Base-by-base conservation (phyloP, 2,329 filamentous ascomycete species). In the Beauveria sp. region DNA sequence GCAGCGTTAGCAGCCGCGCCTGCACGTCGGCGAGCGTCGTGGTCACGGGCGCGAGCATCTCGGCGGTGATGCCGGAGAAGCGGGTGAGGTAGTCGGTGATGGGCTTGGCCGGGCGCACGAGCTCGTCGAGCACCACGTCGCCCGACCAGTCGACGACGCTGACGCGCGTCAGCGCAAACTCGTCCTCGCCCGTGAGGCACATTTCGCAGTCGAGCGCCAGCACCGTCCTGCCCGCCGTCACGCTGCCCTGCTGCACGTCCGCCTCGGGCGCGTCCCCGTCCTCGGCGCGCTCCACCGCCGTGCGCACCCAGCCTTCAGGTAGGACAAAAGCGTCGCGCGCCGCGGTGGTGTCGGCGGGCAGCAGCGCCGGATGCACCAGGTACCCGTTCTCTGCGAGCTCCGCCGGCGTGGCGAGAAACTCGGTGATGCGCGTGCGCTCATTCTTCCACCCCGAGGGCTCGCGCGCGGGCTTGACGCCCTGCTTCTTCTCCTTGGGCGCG, bases 131-230 rank as follows among this genome's bases (percentile, higher is more conserved):
- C 18, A 96, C 80, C 10, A 90, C 83, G 40, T 85, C 84, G 54
- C 92, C 92, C 66, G 92, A 85, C 93, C 94, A 99, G 63, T 86
- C 79, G 8, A 99, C 79, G 44, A 97, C 74, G 71, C 92, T 97
- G 71, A 97, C 88, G 61, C 94, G 86, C 2, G 94, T 96, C 48
- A 99, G 84, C 41, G 92, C 91, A 64, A 89, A 91, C 65, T 90
- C 84, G 53, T 86, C 86, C 63, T 88, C 85, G 63, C 87, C 89
- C 2, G 92, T 96, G 76, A 91, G 87, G 72, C 92, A 96, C 94
- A 99, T 99, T 75, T 99, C 94, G 75, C 94, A 99, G 72, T 99
- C 94, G 59, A 99, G 79, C 1, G 91, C 88, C 54, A 96, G 78
- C 12, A 97, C 78, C 43, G 88, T 83, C 64, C 91, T 85, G 41